Evolutionary conservation across 1,284 basidiomycete genomes (phyloP), one percentile per base, ranked within the genome.

Genomic region (Fomitopsis palustris): DNA sequence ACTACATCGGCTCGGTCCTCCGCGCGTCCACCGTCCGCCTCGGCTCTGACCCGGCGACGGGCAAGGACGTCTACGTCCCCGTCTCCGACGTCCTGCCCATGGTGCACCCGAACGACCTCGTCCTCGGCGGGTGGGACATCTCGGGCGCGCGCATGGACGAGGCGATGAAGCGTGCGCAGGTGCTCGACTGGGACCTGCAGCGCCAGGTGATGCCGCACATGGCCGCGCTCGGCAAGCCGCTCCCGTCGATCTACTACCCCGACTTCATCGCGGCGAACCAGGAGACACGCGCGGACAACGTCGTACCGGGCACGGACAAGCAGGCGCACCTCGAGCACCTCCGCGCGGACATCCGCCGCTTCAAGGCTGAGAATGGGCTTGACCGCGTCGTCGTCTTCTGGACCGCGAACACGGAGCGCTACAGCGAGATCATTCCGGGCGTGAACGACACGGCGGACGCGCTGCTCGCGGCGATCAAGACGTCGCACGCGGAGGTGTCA

Each of bases 371-470:
- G 66, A 86, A 99, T 75, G 81, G 79, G 39, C 87, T 98, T 57
- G 96, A 97, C 74, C 89, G 88, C 61, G 85, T 94, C 64, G 78
- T 98, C 65, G 90, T 97, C 60, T 96, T 97, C 81, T 98, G 95
- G 95, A 97, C 95, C 33, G 96, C 96, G 72, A 98, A 99, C 81
- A 99, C 96, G 39, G 96, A 99, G 82, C 91, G 96, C 63, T 99
- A 96, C 86, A 90, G 92, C 70, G 93, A 95, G 66, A 88, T 99
- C 75, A 87, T 98, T 71, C 83, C 92, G 16, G 96, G 96, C 54
- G 87, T 98, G 67, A 98, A 99, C 76, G 96, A 99, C 77, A 96
- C 95, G 16, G 92, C 95, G 16, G 91, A 93, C 68, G 91, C 92
- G 74, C 77, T 99, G 55, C 87, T 99, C 66, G 79, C 81, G 53